Conservation (phyloP, 1,139 yeast genomes). For the Yamadazyma diddensiae region DNA sequence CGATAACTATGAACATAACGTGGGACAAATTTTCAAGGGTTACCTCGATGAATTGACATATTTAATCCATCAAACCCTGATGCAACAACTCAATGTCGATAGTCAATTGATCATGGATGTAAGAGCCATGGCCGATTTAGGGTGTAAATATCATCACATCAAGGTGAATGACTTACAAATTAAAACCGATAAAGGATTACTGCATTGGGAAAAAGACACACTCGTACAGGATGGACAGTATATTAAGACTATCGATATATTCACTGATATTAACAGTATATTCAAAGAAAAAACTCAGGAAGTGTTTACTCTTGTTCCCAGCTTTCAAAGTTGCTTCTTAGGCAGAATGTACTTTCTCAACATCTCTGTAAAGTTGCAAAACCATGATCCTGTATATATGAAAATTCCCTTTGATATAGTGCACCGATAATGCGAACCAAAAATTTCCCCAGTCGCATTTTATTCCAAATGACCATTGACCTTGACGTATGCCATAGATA, state of each 20-base stretch:
- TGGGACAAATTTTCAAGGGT: slow-evolving; percentile 31
- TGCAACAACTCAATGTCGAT: slow-evolving; percentile 35
- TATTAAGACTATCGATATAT: slow-evolving; percentile 19
- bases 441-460: background rate
- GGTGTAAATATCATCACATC: slow-evolving; percentile 29
- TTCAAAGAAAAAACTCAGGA: slow-evolving; percentile 17
- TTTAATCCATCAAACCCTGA: slow-evolving; percentile 30
- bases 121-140: slow-evolving; percentile 36
- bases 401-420: slow-evolving; percentile 36
- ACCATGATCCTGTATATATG: slow-evolving; percentile 30
- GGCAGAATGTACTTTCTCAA: slow-evolving; percentile 50
- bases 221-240: slow-evolving; percentile 6
- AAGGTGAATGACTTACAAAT: slow-evolving; percentile 17
- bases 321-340: slow-evolving; percentile 55
- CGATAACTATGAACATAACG: slow-evolving; percentile 37
- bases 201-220: slow-evolving; percentile 5
- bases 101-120: slow-evolving; percentile 36
- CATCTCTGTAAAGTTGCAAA: slow-evolving; percentile 27
- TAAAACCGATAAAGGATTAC: slow-evolving; percentile 7
- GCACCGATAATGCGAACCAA: background rate
- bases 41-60: slow-evolving; percentile 26
- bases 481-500: slow-evolving; percentile 36
- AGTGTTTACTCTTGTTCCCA: slow-evolving; percentile 48
- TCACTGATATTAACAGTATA: slow-evolving; percentile 22
- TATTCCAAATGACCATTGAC: background rate